A percentile compares a stretch with the other conserved stretches of the same genome.
Evolutionary conservation across 257 asterid species (phyloP).

Genomic region (Coffea eugenioides): DNA sequence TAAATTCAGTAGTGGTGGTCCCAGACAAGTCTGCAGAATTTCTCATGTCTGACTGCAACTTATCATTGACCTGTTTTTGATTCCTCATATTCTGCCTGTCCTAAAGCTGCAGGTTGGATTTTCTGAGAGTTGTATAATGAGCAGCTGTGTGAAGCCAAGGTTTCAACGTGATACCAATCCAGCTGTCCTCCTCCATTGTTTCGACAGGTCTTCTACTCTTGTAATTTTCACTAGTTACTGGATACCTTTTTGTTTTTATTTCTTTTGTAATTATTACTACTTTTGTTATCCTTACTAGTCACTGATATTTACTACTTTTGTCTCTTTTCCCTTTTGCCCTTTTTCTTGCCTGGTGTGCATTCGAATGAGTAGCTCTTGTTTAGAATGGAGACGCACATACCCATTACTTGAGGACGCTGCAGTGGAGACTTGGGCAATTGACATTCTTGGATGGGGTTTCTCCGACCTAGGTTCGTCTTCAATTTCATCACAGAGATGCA

Average conservation of each 20-base stretch:
- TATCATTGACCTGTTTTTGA: background rate
- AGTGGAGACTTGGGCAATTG: constrained; percentile 81
- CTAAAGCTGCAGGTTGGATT: constrained; percentile 21
- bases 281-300: background rate
- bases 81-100: background rate
- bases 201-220: constrained; percentile 52
- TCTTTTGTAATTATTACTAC: too few relatives aligned
- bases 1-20: background rate
- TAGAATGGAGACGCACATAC: constrained; percentile 73
- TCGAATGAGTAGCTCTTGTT: constrained; percentile 57
- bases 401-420: constrained; percentile 75
- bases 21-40: background rate
- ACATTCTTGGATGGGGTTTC: constrained; percentile 94
- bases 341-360: background rate
- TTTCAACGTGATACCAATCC: constrained; percentile 45
- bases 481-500: background rate
- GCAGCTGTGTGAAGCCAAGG: constrained; percentile 75
- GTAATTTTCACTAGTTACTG: too few relatives aligned
- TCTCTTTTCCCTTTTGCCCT: background rate
- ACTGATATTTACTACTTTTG: background rate
- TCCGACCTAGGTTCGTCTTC: constrained; percentile 56
- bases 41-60: background rate
- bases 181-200: constrained; percentile 78
- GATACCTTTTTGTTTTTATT: background rate
- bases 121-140: constrained; percentile 57